Percentiles rank a stretch among this genome's conserved stretches.
Conservation (phyloP, 1,139 yeast species). For the Hemisphaericaspora lyxosophila region DNA sequence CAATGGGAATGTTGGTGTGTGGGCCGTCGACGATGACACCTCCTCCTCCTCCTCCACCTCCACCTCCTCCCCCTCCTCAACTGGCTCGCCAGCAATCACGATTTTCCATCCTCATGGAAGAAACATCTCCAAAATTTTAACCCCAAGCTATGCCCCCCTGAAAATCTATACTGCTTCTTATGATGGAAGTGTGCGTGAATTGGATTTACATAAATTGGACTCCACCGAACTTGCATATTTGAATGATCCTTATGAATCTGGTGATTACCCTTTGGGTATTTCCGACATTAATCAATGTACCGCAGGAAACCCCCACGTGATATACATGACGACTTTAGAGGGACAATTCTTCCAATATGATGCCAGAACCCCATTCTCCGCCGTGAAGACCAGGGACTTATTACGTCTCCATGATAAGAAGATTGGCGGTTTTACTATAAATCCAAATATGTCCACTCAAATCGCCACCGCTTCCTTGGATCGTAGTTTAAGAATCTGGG, state of each 20-base stretch:
- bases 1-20: conserved; percentile 79
- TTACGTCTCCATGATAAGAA: conserved; percentile 80
- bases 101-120: conserved; percentile 76
- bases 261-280: conserved; percentile 45
- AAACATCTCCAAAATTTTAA: conserved; percentile 62
- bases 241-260: conserved; percentile 47
- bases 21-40: conserved; percentile 85
- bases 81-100: conserved; percentile 52
- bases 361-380: conserved; percentile 46
- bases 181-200: conserved; percentile 78
- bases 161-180: conserved; percentile 72
- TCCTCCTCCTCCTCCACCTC: too few species aligned
- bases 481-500: conserved; percentile 83
- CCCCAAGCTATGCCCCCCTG: conserved; percentile 50
- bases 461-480: conserved; percentile 88
- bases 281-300: conserved; percentile 57
- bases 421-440: conserved; percentile 82
- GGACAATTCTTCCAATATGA: conserved; percentile 80
- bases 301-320: conserved; percentile 43
- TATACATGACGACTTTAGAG: conserved; percentile 72
- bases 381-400: conserved; percentile 30
- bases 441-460: conserved; percentile 59
- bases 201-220: conserved; percentile 63
- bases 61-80: conserved; percentile 21
- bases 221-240: conserved; percentile 59